phyloP scores from a whole-genome alignment of 1,139 yeast species.

The Ogataea hybrid region DNA sequence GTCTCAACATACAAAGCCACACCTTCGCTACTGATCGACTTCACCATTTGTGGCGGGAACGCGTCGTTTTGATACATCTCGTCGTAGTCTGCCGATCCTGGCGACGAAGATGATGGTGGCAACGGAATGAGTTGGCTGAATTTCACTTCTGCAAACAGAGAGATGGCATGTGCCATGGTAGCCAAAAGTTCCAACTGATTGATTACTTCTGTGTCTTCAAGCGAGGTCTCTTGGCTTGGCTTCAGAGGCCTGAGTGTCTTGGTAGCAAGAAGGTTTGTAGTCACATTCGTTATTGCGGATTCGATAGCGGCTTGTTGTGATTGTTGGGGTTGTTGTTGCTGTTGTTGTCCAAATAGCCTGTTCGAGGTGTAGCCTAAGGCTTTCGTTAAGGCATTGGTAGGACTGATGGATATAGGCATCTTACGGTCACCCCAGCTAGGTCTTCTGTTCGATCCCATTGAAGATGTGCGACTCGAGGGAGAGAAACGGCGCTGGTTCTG shows the following conservation, averaged over 20 bases:
- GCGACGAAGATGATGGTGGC: constrained; percentile 54
- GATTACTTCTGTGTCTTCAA: constrained; percentile 40
- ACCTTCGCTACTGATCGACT: constrained; percentile 78
- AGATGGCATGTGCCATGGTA: constrained; percentile 87
- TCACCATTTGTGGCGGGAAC: constrained; percentile 59
- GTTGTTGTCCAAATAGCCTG: constrained; percentile 70
- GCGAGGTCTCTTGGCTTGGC: constrained; percentile 12
- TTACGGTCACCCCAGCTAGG: constrained; percentile 58
- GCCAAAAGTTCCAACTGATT: constrained; percentile 69
- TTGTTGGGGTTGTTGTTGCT: constrained; percentile 13
- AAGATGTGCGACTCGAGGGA: constrained; percentile 35
- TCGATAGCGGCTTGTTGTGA: constrained; percentile 17
- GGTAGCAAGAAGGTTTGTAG: constrained; percentile 16
- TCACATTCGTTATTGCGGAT: constrained; percentile 18
- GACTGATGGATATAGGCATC: constrained; percentile 71
- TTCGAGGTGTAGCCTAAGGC: constrained; percentile 89
- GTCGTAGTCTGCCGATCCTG: constrained; percentile 39
- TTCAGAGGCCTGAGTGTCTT: constrained; percentile 27
- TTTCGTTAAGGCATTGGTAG: constrained; percentile 83
- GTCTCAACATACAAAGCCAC: constrained; percentile 81
- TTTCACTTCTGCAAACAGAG: constrained; percentile 87
- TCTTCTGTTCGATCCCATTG: constrained; percentile 36
- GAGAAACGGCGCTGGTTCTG: constrained; percentile 25
- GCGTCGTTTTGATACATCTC: constrained; percentile 39
- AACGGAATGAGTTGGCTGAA: constrained; percentile 79